Evolutionary conservation across 2,329 filamentous ascomycete species (phyloP).

Genomic region (Colletotrichum sp.): DNA sequence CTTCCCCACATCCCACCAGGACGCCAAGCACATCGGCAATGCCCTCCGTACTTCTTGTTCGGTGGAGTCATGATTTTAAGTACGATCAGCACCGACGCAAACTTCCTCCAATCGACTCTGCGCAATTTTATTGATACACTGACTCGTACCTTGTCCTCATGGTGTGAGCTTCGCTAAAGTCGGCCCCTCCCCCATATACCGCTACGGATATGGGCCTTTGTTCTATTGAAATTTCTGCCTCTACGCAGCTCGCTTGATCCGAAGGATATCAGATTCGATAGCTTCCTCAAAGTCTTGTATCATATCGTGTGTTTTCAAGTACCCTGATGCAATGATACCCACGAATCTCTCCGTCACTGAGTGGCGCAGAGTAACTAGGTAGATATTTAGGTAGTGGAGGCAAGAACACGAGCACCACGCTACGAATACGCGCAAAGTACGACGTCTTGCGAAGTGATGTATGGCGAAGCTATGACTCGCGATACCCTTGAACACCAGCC

Average conservation of each 20-base stretch:
- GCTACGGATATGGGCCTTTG: not conserved
- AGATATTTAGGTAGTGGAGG: not conserved
- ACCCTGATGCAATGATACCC: too few relatives aligned
- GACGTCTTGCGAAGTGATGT: fast-evolving
- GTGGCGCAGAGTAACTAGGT: not conserved
- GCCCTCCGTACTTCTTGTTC: not conserved
- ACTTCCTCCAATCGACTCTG: not conserved
- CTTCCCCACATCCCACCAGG: not conserved
- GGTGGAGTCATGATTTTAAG: not conserved
- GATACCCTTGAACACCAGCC: not conserved
- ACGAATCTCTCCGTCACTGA: too few relatives aligned
- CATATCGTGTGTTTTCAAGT: too few relatives aligned
- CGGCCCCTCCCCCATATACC: not conserved
- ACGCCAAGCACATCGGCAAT: not conserved
- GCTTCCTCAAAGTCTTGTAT: too few relatives aligned
- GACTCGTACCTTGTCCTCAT: not conserved
- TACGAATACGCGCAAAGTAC: not conserved
- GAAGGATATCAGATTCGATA: too few relatives aligned
- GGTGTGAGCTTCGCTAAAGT: not conserved
- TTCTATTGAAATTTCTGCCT: not conserved
- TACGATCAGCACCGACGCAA: not conserved
- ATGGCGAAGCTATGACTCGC: not conserved
- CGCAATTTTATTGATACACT: fast-evolving
- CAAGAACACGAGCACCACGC: not conserved
- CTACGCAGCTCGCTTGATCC: not conserved